Evolutionary conservation across 768 basidiomycete genomes (phyloP).

Genomic region (Boletales sp.): DNA sequence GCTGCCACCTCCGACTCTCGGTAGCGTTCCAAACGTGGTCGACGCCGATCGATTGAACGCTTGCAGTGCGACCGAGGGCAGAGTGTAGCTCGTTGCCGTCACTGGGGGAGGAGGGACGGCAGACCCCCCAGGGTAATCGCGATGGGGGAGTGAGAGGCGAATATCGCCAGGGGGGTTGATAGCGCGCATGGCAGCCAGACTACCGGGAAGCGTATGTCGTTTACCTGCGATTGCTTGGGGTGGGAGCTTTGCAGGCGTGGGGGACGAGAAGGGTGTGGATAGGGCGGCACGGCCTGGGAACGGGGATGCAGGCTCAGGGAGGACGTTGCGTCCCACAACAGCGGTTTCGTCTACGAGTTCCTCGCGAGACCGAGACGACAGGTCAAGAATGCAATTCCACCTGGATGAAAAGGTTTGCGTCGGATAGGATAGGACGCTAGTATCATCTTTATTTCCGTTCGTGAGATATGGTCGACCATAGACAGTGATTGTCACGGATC

Average conservation of each 20-base stretch:
- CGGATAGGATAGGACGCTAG: slow-evolving; percentile 43
- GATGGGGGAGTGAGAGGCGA: slow-evolving; percentile 26
- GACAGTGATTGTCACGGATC: slow-evolving; percentile 78
- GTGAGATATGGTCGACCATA: slow-evolving; percentile 64
- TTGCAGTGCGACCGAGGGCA: slow-evolving; percentile 36
- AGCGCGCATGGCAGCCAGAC: slow-evolving; percentile 30
- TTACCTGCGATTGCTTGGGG: slow-evolving; percentile 52
- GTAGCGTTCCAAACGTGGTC: slow-evolving; percentile 32
- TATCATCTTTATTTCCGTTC: slow-evolving; percentile 16
- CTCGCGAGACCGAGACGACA: slow-evolving; percentile 40
- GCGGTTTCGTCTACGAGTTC: slow-evolving; percentile 15
- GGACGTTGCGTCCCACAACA: slow-evolving; percentile 34
- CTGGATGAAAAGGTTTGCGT: slow-evolving; percentile 76
- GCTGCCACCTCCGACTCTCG: slow-evolving; percentile 12
- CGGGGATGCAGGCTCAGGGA: slow-evolving; percentile 78
- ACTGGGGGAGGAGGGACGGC: not conserved
- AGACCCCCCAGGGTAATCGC: slow-evolving; percentile 22
- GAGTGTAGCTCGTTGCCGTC: slow-evolving; percentile 22
- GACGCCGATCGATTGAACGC: slow-evolving; percentile 25
- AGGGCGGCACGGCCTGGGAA: slow-evolving; percentile 49
- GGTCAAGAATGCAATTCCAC: slow-evolving; percentile 89
- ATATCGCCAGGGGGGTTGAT: slow-evolving; percentile 13
- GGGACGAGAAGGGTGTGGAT: slow-evolving; percentile 24
- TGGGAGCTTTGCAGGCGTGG: slow-evolving; percentile 14
- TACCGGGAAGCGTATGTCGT: slow-evolving; percentile 48